Evolutionary conservation across 164 flowering plant species (phyloP).

Genomic region (Vitis cinerea): DNA sequence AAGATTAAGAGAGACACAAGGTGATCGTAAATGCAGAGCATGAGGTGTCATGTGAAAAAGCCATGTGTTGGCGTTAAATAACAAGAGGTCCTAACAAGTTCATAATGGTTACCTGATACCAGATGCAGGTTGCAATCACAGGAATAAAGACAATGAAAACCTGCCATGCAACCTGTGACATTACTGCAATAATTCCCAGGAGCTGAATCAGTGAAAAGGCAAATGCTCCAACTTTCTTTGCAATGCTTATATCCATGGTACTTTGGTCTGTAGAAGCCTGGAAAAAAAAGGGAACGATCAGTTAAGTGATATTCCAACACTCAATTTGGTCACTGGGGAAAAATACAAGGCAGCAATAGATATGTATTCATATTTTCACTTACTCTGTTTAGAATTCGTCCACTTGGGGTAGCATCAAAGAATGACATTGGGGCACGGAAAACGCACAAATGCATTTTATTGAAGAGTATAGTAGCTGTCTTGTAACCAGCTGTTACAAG

Average conservation of each 20-base stretch:
- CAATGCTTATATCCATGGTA: conserved; percentile 61
- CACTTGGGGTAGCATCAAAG: conserved; percentile 95
- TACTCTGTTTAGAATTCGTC: conserved; percentile 84
- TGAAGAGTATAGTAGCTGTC: conserved; percentile 73
- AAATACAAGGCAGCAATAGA: not conserved
- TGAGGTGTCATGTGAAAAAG: too few relatives aligned
- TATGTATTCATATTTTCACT: conserved; percentile 13
- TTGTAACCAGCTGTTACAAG: conserved; percentile 63
- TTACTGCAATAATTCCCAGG: conserved; percentile 77
- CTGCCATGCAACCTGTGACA: conserved; percentile 94
- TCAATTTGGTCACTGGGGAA: not conserved
- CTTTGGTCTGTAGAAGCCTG: conserved; percentile 97
- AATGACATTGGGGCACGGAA: conserved; percentile 97
- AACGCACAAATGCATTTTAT: conserved; percentile 73
- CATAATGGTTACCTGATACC: conserved; percentile 67
- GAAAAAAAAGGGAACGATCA: not conserved
- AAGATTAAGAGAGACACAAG: too few relatives aligned
- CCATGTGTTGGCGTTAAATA: too few relatives aligned
- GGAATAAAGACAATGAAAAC: conserved; percentile 84
- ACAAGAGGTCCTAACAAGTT: too few relatives aligned
- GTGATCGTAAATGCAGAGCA: too few relatives aligned
- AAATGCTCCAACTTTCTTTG: conserved; percentile 39
- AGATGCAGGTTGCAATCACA: conserved; percentile 55
- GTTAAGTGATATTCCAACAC: not conserved
- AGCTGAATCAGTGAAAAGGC: conserved; percentile 66